Evolutionary conservation across 1,284 basidiomycete genomes (phyloP).

Genomic region (Ganoderma multipileum): DNA sequence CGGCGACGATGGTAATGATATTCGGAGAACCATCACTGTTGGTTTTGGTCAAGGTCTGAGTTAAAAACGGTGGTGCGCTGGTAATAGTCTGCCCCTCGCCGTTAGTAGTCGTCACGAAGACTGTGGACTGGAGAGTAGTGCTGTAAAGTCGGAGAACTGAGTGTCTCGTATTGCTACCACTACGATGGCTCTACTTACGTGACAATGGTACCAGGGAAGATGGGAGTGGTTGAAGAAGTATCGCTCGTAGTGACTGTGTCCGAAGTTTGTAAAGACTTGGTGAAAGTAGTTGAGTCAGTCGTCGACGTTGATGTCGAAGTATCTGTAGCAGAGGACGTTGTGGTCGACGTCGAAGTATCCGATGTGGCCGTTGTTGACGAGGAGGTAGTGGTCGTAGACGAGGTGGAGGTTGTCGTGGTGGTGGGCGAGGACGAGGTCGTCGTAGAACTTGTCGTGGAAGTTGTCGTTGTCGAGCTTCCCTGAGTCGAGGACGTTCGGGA

Average conservation of each 20-base stretch:
- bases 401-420: conserved; percentile 26
- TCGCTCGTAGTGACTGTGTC: conserved; percentile 2
- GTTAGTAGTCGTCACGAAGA: conserved; percentile 66
- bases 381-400: conserved; percentile 17
- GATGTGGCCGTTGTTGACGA: conserved; percentile 19
- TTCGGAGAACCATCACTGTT: conserved; percentile 55
- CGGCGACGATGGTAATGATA: conserved; percentile 64
- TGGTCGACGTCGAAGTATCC: conserved; percentile 11
- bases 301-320: conserved; percentile 15
- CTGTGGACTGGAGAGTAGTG: conserved; percentile 58
- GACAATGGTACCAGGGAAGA: conserved; percentile 1
- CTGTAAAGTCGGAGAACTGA: conserved; percentile 41
- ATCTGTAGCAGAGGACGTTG: conserved; percentile 17
- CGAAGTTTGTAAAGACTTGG: conserved; percentile 2
- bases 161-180: not conserved
- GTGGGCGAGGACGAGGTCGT: conserved; percentile 11
- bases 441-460: conserved; percentile 16
- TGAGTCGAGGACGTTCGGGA: conserved; percentile 21
- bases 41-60: conserved; percentile 61
- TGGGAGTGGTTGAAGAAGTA: not conserved
- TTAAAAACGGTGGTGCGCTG: conserved; percentile 61
- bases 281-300: not conserved
- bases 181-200: conserved; percentile 9
- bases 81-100: conserved; percentile 55
- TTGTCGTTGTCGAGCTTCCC: conserved; percentile 18